phyloP scores from a whole-genome alignment of 805 yeast species.

The Schwanniomyces polymorphus region DNA sequence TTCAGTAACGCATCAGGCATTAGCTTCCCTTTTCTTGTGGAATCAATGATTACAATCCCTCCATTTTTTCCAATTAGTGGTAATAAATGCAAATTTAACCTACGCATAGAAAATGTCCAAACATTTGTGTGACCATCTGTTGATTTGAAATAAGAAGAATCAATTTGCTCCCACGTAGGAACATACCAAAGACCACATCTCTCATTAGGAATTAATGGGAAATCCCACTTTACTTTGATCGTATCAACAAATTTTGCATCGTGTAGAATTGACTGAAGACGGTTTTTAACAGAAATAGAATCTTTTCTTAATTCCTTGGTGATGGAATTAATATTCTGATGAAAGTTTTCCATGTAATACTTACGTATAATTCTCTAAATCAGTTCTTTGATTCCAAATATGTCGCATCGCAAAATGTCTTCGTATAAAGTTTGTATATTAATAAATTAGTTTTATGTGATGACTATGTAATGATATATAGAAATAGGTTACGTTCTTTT shows the following conservation, averaged over 20 bases:
- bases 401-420: neutral
- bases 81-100: slow-evolving; percentile 74
- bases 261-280: slow-evolving; percentile 69
- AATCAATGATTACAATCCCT: slow-evolving; percentile 71
- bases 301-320: slow-evolving; percentile 49
- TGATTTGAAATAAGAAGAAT: slow-evolving; percentile 76
- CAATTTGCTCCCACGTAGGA: slow-evolving; percentile 38
- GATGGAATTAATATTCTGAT: slow-evolving; percentile 18
- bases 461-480: neutral
- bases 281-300: slow-evolving; percentile 51
- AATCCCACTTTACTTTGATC: slow-evolving; percentile 9
- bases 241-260: slow-evolving; percentile 55
- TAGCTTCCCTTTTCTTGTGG: slow-evolving; percentile 80
- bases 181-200: slow-evolving; percentile 89
- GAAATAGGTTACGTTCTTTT: neutral
- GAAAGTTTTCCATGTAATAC: neutral
- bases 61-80: slow-evolving; percentile 39
- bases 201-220: slow-evolving; percentile 68
- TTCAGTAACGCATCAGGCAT: slow-evolving; percentile 88
- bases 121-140: slow-evolving; percentile 87
- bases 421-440: neutral
- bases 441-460: neutral
- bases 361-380: neutral
- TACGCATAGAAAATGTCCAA: slow-evolving; percentile 74
- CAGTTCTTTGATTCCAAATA: neutral